Conservation (phyloP, 2,329 filamentous ascomycete species). For the Gnomoniopsis sp. region DNA sequence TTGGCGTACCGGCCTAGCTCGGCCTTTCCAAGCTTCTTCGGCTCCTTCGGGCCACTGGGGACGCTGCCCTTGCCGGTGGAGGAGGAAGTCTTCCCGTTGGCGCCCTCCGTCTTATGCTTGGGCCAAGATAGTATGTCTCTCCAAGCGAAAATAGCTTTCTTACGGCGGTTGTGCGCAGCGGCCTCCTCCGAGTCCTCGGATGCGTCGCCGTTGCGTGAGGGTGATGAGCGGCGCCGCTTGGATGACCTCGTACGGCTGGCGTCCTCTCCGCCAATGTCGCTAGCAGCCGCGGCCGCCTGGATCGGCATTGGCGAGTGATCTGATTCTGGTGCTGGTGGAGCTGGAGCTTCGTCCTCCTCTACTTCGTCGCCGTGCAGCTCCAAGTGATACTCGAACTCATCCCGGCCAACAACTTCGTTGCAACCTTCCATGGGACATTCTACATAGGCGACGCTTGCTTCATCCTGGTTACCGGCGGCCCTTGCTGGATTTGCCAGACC, state of each 20-base stretch:
- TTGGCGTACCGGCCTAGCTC: constrained; percentile 71
- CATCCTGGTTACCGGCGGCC: constrained; percentile 11
- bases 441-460: constrained; percentile 38
- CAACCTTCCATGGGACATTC: constrained; percentile 56
- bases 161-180: constrained; percentile 7
- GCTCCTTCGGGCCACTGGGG: constrained; percentile 4
- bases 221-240: constrained; percentile 3
- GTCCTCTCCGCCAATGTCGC: not conserved
- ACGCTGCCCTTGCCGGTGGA: not conserved
- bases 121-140: constrained; percentile 15
- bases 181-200: constrained; percentile 9
- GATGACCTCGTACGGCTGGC: constrained; percentile 1
- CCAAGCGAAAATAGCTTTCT: constrained; percentile 17
- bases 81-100: not conserved
- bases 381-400: constrained; percentile 56
- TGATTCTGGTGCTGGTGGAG: constrained; percentile 4
- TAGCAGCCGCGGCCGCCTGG: not conserved
- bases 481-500: constrained; percentile 18
- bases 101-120: constrained; percentile 10
- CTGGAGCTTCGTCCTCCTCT: constrained; percentile 31
- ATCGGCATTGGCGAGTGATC: not conserved
- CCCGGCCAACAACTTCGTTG: constrained; percentile 50
- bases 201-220: not conserved
- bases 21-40: constrained; percentile 38
- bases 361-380: constrained; percentile 55